Percentiles rank a stretch among this genome's conserved stretches.
Evolutionary conservation across 805 yeast genomes (phyloP).

Genomic region (Maudiozyma serrabonitensis): DNA sequence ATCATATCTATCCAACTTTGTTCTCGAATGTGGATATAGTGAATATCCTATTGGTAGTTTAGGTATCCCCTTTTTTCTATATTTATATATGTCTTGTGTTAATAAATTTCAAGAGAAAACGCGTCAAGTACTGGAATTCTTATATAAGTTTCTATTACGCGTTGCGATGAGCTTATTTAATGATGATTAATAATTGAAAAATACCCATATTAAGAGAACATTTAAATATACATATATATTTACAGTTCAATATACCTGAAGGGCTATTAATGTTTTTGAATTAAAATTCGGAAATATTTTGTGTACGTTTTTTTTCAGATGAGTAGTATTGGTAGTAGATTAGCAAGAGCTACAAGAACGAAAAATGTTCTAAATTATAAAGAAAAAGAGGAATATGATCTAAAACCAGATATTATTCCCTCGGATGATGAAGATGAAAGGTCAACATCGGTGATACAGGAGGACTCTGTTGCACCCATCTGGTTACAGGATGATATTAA

Average conservation of each 20-base stretch:
- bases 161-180: too few species aligned
- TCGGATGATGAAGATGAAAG: constrained; percentile 10
- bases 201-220: too few species aligned
- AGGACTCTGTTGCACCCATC: constrained; percentile 10
- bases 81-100: too few species aligned
- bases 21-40: too few species aligned
- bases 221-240: too few species aligned
- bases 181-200: too few species aligned
- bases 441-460: constrained; percentile 1
- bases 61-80: too few species aligned
- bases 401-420: constrained; percentile 14
- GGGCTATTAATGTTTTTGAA: neutral
- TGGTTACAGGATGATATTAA: constrained; percentile 20
- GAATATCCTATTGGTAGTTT: too few species aligned
- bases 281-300: neutral
- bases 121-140: too few species aligned
- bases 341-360: neutral
- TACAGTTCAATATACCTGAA: neutral
- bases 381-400: constrained; percentile 25
- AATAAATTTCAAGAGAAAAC: too few species aligned
- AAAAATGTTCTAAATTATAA: constrained; percentile 9
- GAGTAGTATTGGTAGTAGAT: constrained; percentile 3
- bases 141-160: too few species aligned
- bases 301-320: neutral
- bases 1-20: too few species aligned